Evolutionary conservation across 2,329 filamentous ascomycete genomes (phyloP).

Genomic region (Colletotrichum sp.): DNA sequence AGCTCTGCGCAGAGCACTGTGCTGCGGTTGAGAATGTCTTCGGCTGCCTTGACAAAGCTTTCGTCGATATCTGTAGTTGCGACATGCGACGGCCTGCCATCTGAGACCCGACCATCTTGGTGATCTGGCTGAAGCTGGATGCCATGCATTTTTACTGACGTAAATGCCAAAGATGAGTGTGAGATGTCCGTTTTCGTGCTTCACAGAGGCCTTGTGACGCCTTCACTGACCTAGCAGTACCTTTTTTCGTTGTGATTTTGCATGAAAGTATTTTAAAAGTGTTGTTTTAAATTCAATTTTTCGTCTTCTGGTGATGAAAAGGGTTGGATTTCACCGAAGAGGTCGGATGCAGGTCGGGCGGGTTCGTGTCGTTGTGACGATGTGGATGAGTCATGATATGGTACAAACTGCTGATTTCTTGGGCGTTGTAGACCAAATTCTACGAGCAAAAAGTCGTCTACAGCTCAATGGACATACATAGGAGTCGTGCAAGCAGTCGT

Average conservation of each 20-base stretch:
- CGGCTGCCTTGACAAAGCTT: not conserved
- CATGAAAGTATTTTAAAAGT: fast-evolving
- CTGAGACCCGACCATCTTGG: not conserved
- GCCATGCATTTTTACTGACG: not conserved
- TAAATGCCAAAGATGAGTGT: not conserved
- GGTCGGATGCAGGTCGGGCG: not conserved
- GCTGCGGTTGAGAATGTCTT: not conserved
- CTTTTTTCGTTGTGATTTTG: fast-evolving
- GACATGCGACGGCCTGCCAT: not conserved
- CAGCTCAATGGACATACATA: not conserved
- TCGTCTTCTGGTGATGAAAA: not conserved
- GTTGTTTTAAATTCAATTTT: not conserved
- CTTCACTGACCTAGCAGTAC: not conserved
- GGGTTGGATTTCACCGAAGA: not conserved
- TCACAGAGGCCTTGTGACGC: not conserved
- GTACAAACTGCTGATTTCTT: not conserved
- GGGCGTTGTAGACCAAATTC: not conserved
- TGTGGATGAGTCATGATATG: not conserved
- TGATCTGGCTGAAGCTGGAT: not conserved
- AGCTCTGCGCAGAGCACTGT: not conserved
- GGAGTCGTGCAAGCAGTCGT: not conserved
- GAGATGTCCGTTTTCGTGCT: not conserved
- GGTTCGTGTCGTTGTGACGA: not conserved
- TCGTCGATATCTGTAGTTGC: not conserved
- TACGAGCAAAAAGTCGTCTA: not conserved